Conservation (phyloP, 176 grass and related monocot genomes). For the Olyra latifolia region DNA sequence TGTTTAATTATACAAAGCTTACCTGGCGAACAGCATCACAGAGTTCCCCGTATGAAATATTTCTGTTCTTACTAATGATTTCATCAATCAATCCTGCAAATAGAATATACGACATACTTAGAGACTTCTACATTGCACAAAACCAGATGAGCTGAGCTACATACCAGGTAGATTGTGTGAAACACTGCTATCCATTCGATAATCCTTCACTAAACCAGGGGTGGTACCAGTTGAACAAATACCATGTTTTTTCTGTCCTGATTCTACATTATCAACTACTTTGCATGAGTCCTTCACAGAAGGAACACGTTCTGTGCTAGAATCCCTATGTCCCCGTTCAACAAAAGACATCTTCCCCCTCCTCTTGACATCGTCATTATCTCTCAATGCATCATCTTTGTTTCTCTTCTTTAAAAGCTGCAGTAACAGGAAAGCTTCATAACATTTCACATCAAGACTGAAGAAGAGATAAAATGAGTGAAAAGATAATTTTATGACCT, state of each 20-base stretch:
- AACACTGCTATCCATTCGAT: constrained; percentile 31
- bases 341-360: constrained; percentile 41
- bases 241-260: constrained; percentile 49
- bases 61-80: constrained; percentile 58
- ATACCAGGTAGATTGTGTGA: constrained; percentile 70
- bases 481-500: constrained; percentile 17
- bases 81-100: constrained; percentile 85
- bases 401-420: constrained; percentile 90
- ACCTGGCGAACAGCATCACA: constrained; percentile 69
- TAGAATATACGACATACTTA: constrained; percentile 22
- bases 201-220: constrained; percentile 39
- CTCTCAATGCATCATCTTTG: constrained; percentile 69
- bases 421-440: constrained; percentile 25
- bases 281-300: constrained; percentile 50
- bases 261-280: constrained; percentile 51
- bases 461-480: constrained; percentile 11
- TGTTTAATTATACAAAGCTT: constrained; percentile 27
- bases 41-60: constrained; percentile 77
- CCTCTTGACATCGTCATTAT: constrained; percentile 58
- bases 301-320: constrained; percentile 40
- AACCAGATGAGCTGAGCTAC: constrained; percentile 25
- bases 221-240: constrained; percentile 50
- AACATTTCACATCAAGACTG: constrained; percentile 17
- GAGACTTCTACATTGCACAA: constrained; percentile 15
- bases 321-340: constrained; percentile 49